These are phyloP conservation scores for Cyclotella distinguenda DNA, from an alignment of 108 stramenopile genomes.

Conservation along the genomic window DNA sequence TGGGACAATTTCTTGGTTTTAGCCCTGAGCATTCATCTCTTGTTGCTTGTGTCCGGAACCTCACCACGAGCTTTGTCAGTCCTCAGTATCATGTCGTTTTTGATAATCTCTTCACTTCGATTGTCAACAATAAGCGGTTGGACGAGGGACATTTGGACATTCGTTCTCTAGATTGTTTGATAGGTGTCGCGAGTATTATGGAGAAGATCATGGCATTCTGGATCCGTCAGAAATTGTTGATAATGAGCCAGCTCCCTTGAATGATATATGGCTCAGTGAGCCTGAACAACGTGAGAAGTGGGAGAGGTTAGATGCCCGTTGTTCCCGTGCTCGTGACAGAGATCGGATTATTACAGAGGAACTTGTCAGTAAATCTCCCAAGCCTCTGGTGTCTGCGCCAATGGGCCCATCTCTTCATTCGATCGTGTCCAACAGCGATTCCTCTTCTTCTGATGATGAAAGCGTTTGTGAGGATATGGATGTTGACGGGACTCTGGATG, in stretches of 20 bases:
- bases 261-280: background rate
- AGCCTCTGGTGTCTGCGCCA: too few species aligned
- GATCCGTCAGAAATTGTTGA: background rate
- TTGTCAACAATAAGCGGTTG: background rate
- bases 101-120: slow-evolving; percentile 49
- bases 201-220: background rate
- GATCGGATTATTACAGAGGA: background rate
- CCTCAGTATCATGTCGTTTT: slow-evolving; percentile 56
- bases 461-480: too few species aligned
- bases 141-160: background rate
- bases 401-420: too few species aligned
- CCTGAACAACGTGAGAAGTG: background rate
- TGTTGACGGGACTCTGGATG: too few species aligned
- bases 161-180: background rate
- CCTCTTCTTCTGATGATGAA: too few species aligned
- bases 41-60: slow-evolving; percentile 28
- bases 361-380: too few species aligned
- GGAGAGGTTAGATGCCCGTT: too few species aligned
- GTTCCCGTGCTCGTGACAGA: background rate
- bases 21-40: slow-evolving; percentile 23
- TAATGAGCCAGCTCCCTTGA: background rate
- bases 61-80: slow-evolving; percentile 34
- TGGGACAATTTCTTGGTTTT: slow-evolving; percentile 38
- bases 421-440: too few species aligned
- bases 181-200: background rate